These are phyloP conservation scores for Phytophthora cryptogea DNA, from an alignment of 352 stramenopile species.

Conservation along the genomic window DNA sequence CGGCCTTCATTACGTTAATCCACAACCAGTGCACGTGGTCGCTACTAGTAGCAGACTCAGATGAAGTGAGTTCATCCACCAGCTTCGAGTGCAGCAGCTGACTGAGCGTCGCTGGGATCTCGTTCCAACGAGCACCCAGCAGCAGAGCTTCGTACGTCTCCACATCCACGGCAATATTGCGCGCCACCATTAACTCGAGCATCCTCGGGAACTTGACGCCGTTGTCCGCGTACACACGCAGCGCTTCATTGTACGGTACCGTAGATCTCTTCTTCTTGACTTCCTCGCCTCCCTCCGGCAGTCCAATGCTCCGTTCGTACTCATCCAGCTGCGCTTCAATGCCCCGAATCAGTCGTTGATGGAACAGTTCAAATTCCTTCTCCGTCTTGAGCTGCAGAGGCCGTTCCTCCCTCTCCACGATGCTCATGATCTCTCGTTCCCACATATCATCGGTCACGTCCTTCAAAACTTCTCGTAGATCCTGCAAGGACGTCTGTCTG, in stretches of 20 bases:
- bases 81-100: conserved; percentile 60
- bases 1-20: conserved; percentile 62
- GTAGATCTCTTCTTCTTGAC: conserved; percentile 25
- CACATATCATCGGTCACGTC: conserved; percentile 35
- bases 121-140: conserved; percentile 61
- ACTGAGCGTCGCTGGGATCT: conserved; percentile 66
- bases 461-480: conserved; percentile 41
- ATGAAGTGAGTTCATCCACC: conserved; percentile 34
- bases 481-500: conserved; percentile 30
- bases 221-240: conserved; percentile 65
- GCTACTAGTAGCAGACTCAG: conserved; percentile 28
- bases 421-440: conserved; percentile 59
- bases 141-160: conserved; percentile 70
- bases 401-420: conserved; percentile 58
- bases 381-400: conserved; percentile 65
- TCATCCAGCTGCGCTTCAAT: conserved; percentile 50
- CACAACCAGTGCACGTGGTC: conserved; percentile 52
- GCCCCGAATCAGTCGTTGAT: conserved; percentile 41
- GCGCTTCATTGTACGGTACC: conserved; percentile 62
- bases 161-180: conserved; percentile 47
- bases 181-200: conserved; percentile 64
- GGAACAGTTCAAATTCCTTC: conserved; percentile 53
- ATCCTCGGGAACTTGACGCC: conserved; percentile 55
- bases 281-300: not conserved
- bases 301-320: conserved; percentile 41